Percentiles rank a stretch among this genome's conserved stretches.
Conservation (phyloP, 75 land plant genomes). For the Pinus albicaulis region DNA sequence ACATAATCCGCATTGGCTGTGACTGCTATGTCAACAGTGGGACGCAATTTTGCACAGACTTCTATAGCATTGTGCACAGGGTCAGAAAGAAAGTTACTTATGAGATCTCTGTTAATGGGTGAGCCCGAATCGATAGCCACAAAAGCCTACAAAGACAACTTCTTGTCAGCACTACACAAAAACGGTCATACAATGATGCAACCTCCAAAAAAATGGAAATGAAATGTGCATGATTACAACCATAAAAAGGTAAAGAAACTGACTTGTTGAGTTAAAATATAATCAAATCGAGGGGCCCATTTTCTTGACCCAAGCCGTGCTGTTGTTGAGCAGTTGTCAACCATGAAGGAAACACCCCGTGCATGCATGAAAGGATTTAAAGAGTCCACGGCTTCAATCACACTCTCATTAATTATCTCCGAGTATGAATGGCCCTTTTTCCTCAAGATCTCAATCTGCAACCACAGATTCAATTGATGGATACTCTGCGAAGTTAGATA, state of each 20-base stretch:
- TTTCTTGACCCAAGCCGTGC: constrained; percentile 93
- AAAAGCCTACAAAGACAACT: constrained; percentile 42
- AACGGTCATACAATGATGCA: background rate
- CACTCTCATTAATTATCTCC: constrained; percentile 94
- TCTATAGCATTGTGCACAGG: constrained; percentile 86
- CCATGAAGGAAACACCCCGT: constrained; percentile 96
- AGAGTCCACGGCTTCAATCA: constrained; percentile 94
- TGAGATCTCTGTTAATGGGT: constrained; percentile 75
- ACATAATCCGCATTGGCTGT: constrained; percentile 90
- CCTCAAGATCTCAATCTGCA: constrained; percentile 94
- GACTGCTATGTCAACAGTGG: constrained; percentile 91
- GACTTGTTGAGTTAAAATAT: constrained; percentile 89
- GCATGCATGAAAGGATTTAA: constrained; percentile 99
- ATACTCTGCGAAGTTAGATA: background rate
- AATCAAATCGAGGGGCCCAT: constrained; percentile 98
- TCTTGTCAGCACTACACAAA: background rate
- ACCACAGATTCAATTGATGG: background rate
- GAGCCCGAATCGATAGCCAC: constrained; percentile 72
- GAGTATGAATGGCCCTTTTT: constrained; percentile 98
- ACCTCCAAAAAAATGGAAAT: background rate
- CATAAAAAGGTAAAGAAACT: background rate
- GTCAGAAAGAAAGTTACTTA: constrained; percentile 83
- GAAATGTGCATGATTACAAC: background rate
- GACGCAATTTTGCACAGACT: constrained; percentile 83
- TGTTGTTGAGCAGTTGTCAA: constrained; percentile 97